Conservation (phyloP, 2,329 filamentous ascomycete species). For the Ophiostoma pallidulum region DNA sequence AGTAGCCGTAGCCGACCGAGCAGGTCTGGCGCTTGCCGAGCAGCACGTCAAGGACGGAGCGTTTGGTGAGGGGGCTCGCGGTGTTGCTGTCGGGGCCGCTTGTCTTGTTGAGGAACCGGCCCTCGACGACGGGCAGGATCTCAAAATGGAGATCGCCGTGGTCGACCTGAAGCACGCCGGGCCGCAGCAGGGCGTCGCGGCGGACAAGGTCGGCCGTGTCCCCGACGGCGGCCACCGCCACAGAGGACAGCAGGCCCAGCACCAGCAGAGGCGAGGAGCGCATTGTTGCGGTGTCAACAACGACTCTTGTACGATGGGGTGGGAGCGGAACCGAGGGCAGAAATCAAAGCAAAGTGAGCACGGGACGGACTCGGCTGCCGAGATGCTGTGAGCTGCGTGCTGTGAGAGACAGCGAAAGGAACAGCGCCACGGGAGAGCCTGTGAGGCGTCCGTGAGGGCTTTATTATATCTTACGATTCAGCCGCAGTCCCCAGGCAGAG, state of each 20-base stretch:
- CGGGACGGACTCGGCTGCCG: no score
- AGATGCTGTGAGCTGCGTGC: no score
- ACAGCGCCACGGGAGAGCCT: no score
- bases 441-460: no score
- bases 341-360: background rate
- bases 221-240: background rate
- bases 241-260: background rate
- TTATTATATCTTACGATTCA: no score
- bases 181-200: background rate
- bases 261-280: background rate
- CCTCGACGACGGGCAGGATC: constrained; percentile 2
- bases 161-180: constrained; percentile 7
- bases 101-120: background rate
- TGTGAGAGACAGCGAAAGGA: no score
- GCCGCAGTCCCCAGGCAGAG: no score
- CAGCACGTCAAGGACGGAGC: constrained; percentile 11
- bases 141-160: constrained; percentile 4
- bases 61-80: background rate
- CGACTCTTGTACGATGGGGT: no score
- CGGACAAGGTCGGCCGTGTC: background rate
- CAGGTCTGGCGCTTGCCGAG: constrained; percentile 15
- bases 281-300: background rate
- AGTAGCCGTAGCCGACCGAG: constrained; percentile 18
- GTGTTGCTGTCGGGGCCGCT: background rate
- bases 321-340: background rate